Evolutionary conservation across 495 filamentous ascomycete species (phyloP), one percentile per base, ranked within the genome.

Genomic region (Parachaetomium inaequale): DNA sequence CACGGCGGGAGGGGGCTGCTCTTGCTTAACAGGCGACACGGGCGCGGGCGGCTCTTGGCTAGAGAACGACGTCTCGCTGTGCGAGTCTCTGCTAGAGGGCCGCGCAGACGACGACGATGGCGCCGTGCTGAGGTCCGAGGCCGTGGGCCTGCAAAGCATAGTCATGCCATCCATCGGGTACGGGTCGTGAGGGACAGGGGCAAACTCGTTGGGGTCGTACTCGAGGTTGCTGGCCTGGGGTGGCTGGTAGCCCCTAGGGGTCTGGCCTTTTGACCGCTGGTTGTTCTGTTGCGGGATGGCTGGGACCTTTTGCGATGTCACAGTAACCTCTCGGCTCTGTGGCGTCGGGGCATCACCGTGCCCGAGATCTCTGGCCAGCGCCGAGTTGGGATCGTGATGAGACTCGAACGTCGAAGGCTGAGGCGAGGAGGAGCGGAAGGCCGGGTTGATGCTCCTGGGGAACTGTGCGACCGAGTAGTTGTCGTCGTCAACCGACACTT

Each of bases 141-240:
- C 88, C 49, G 90, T 87, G 0, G 87, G 91, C 26, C 94, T 86
- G 75, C 95, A 98, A 65, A 96, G 90, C 89, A 98, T 96, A 2
- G 94, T 98, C 95, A 98, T 98, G 34, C 94, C 95, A 72, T 99
- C 94, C 67, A 90, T 85, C 5, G 93, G 94, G 70, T 96, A 96
- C 21, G 92, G 90, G 66, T 98, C 96, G 70, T 97, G 92, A 36
- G 93, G 93, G 17, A 96, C 83, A 26, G 82, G 74, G 2, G 85
- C 76, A 58, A 90, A 84, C 61, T 89, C 84, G 28, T 82, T 82
- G 61, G 75, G 61, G 58, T 88, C 84, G 64, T 88, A 74, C n/a
- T 74, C 71, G 19, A 74, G 26, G 56, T 71, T 70, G 63, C 43
- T 65, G 14, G 69, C 67, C 17, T 59, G 67, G 1, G 70, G 69